These are phyloP conservation scores for Primulina eburnea DNA, from an alignment of 257 asterid genomes.

Conservation along the genomic window DNA sequence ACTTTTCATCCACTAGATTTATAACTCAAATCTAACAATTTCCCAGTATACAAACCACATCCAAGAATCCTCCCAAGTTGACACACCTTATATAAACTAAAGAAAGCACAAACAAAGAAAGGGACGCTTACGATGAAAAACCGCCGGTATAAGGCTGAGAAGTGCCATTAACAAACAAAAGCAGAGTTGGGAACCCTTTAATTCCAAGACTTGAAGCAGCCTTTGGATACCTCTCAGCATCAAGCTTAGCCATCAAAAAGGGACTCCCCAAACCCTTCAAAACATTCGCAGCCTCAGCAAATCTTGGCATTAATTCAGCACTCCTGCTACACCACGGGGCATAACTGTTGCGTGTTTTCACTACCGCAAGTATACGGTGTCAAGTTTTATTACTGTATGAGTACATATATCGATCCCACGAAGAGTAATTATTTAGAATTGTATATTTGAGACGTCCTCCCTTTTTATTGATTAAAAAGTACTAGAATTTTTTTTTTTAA, in stretches of 20 bases:
- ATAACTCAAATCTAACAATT: slow-evolving; percentile 6
- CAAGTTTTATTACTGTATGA: no score
- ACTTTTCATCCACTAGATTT: slow-evolving; percentile 12
- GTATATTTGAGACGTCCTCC: no score
- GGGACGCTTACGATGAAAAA: slow-evolving; percentile 66
- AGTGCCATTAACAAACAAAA: slow-evolving; percentile 74
- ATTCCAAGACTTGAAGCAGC: slow-evolving; percentile 68
- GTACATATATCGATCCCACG: no score
- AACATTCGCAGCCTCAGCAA: slow-evolving; percentile 88
- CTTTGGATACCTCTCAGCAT: slow-evolving; percentile 74
- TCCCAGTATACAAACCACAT: slow-evolving; percentile 1
- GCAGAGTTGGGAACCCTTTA: slow-evolving; percentile 81
- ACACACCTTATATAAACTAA: neutral
- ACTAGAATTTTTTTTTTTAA: no score
- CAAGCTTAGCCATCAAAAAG: slow-evolving; percentile 82
- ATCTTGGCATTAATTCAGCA: slow-evolving; percentile 95
- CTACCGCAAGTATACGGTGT: no score
- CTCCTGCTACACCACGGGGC: slow-evolving; percentile 94
- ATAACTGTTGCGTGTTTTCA: no score
- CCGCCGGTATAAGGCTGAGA: slow-evolving; percentile 89
- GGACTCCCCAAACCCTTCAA: slow-evolving; percentile 60
- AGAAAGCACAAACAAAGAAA: neutral
- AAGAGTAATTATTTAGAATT: no score
- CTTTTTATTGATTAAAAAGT: no score
- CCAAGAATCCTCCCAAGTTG: neutral